These are phyloP conservation scores for Pochonia chlamydosporia DNA, from an alignment of 2,329 filamentous ascomycete species.

Conservation along the genomic window DNA sequence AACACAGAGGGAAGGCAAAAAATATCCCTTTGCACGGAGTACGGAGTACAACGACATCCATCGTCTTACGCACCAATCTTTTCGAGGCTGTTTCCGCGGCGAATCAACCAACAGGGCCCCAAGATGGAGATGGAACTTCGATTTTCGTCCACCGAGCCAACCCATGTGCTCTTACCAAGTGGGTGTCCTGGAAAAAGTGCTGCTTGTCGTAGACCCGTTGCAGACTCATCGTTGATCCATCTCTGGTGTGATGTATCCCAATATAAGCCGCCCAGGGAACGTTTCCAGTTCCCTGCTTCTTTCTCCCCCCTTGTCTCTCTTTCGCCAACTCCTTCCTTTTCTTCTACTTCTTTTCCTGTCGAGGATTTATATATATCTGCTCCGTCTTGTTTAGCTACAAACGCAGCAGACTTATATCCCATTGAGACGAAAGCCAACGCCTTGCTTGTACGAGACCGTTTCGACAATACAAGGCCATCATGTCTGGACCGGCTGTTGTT, in stretches of 20 bases:
- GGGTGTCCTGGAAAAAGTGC: background rate
- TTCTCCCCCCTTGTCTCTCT: background rate
- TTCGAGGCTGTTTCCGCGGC: too few species aligned
- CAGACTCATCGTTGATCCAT: background rate
- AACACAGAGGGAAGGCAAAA: background rate
- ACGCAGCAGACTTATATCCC: background rate
- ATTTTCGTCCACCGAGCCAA: background rate
- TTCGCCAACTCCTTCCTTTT: background rate
- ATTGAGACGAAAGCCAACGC: background rate
- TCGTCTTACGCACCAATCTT: background rate
- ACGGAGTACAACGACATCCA: background rate
- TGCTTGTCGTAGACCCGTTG: too few species aligned
- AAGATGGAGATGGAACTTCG: too few species aligned
- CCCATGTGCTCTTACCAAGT: background rate
- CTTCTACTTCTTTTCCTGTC: background rate
- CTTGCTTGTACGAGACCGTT: background rate
- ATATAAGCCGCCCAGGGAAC: background rate
- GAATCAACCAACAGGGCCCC: background rate
- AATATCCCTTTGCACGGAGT: background rate
- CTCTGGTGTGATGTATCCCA: background rate
- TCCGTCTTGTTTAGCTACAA: background rate
- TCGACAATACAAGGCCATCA: background rate
- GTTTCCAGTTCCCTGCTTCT: background rate
- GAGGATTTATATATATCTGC: background rate
- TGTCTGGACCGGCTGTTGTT: slow-evolving; percentile 12